Conservation (phyloP, 2,329 filamentous ascomycete species). For the Chaetothyriales sp. region DNA sequence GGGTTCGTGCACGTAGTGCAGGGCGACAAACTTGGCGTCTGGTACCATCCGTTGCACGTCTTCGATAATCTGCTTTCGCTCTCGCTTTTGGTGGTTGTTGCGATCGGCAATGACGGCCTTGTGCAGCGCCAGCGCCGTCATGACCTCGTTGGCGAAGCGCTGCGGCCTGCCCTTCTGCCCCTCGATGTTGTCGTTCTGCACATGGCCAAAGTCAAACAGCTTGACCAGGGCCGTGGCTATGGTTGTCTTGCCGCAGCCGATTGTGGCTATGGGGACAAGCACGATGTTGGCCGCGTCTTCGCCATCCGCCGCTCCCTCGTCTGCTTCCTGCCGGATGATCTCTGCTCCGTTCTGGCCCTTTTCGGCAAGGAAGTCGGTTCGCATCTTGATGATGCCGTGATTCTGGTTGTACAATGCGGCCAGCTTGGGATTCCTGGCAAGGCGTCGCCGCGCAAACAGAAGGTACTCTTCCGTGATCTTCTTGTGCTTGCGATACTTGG, state of each 20-base stretch:
- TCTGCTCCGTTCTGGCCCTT: constrained; percentile 79
- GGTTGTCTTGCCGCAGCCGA: constrained; percentile 95
- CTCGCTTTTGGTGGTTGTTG: constrained; percentile 82
- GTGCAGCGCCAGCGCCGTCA: constrained; percentile 48
- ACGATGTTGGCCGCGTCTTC: constrained; percentile 48
- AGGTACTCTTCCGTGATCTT: constrained; percentile 88
- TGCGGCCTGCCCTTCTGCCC: constrained; percentile 61
- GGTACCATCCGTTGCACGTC: constrained; percentile 54
- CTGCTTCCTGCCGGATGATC: constrained; percentile 57
- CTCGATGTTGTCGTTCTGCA: constrained; percentile 93
- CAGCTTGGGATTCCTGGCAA: constrained; percentile 55
- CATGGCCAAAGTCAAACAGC: constrained; percentile 80
- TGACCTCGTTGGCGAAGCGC: constrained; percentile 60
- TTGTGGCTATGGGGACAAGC: constrained; percentile 80
- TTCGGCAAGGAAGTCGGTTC: constrained; percentile 72
- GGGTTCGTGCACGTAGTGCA: constrained; percentile 73
- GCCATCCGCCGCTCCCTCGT: constrained; percentile 40
- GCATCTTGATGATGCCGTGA: constrained; percentile 84
- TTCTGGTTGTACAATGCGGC: constrained; percentile 66
- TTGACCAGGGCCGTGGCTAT: constrained; percentile 66
- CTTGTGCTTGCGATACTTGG: constrained; percentile 72
- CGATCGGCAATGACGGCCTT: constrained; percentile 78
- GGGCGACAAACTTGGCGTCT: constrained; percentile 60
- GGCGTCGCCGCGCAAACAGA: constrained; percentile 59
- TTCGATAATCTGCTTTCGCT: constrained; percentile 73